Evolutionary conservation across 2,329 filamentous ascomycete species (phyloP), one percentile per base, ranked within the genome.

Genomic region (Balansia obtecta): DNA sequence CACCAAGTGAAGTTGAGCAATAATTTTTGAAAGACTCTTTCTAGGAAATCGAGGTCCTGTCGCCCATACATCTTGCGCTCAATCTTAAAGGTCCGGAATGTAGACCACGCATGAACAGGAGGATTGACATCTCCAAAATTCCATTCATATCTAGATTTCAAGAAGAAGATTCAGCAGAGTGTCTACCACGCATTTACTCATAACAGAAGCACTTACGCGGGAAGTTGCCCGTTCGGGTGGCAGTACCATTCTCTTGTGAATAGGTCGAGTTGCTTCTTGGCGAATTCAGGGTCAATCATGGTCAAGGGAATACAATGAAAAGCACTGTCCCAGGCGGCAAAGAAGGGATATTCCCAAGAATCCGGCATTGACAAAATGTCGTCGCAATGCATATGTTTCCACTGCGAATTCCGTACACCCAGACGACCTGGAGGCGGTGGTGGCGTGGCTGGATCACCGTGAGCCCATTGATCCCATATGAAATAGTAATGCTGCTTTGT

Each of bases 171-270:
- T 20, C 27, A 27, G 27, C 27, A 27, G 27, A 27, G 27, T 27
- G 7, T 7, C 7, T 27, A 6, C 2, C 27, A 27, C 27, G 27
- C 27, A 8, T 27, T 27, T 27, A 5, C 27, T 20, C 4, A 11
- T 8, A 34, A 1, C 4, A 10, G 6, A 12, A 16, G 15, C 71
- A 13, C 73, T 65, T 83, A 93, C 59, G 91, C 90, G 47, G 90
- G 88, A 38, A 97, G 72, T 67, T 97, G 91, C 44, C 91, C 93
- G 61, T 97, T 97, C 15, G 91, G 91, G 68, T 97, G 91, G 78
- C 93, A 95, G 72, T 96, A 97, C 93, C 91, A 97, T 71, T 97
- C 93, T 61, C 91, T 79, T 2, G 91, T 97, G 64, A 97, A 91
- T 41, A 97, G 71, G 64, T 97, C 93, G 46, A 97, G 81, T 69